phyloP scores from a whole-genome alignment of 495 filamentous ascomycete genomes.

The Penicillium subrubescens region DNA sequence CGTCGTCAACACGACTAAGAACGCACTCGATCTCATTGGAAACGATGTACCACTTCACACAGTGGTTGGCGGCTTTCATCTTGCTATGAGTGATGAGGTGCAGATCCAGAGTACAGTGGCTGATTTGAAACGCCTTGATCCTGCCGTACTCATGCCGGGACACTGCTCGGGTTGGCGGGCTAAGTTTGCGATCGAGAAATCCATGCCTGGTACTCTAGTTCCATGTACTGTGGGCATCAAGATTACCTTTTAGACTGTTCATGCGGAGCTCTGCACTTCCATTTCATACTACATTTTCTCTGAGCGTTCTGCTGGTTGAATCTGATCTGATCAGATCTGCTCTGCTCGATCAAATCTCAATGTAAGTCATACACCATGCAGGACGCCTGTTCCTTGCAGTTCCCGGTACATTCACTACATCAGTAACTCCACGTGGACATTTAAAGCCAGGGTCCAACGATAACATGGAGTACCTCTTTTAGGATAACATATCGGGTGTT shows the following conservation, averaged over 20 bases:
- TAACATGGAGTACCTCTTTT: not conserved
- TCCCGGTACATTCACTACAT: not conserved
- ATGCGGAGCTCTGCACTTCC: too few species aligned
- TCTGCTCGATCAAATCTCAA: not conserved
- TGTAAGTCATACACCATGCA: not conserved
- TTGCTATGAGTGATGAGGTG: constrained; percentile 49
- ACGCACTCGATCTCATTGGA: constrained; percentile 47
- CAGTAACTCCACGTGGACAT: constrained; percentile 23
- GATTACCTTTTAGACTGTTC: constrained; percentile 45
- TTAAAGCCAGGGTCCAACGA: not conserved
- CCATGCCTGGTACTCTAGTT: constrained; percentile 57
- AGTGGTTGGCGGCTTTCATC: constrained; percentile 62
- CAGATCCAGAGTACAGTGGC: constrained; percentile 50
- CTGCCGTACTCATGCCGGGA: constrained; percentile 57
- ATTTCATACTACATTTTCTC: not conserved
- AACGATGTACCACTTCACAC: constrained; percentile 52
- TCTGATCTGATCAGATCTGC: not conserved
- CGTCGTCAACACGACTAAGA: constrained; percentile 56
- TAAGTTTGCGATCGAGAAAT: constrained; percentile 61
- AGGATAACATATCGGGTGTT: constrained; percentile 17
- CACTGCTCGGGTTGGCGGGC: constrained; percentile 66
- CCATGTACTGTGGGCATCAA: constrained; percentile 59
- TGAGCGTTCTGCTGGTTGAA: not conserved
- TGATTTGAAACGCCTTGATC: constrained; percentile 55
- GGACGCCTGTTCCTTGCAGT: constrained; percentile 15